Evolutionary conservation across 441 rosid species (phyloP).

Genomic region (Pelargonium cotyledonis): DNA sequence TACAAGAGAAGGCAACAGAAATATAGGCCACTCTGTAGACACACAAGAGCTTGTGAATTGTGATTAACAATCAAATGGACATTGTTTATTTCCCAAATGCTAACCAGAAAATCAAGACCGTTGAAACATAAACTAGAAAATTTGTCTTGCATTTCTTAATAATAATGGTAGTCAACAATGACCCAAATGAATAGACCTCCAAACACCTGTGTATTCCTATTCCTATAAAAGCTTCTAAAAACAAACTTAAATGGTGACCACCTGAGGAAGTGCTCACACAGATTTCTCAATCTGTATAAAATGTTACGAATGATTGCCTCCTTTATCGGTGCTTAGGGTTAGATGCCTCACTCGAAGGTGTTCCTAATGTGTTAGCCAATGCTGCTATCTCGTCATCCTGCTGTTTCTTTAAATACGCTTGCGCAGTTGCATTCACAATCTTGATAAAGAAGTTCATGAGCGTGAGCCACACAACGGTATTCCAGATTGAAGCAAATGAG

Average conservation of each 20-base stretch:
- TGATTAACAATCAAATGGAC: too few species aligned
- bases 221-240: background rate
- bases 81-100: too few species aligned
- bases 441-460: conserved; percentile 84
- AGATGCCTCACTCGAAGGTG: conserved; percentile 29
- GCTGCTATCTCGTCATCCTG: conserved; percentile 60
- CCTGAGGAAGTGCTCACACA: too few species aligned
- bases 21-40: too few species aligned
- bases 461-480: conserved; percentile 87
- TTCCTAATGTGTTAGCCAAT: conserved; percentile 25
- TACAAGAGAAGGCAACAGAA: too few species aligned
- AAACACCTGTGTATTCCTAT: background rate
- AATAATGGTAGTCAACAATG: background rate
- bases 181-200: too few species aligned
- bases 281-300: too few species aligned
- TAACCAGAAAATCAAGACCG: too few species aligned
- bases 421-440: conserved; percentile 83
- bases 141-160: background rate
- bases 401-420: conserved; percentile 54
- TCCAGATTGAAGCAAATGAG: conserved; percentile 83
- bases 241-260: background rate
- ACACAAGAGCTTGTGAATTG: too few species aligned
- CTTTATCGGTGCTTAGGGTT: background rate
- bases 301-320: too few species aligned
- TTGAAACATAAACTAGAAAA: background rate